Evolutionary conservation across 345 rosid genomes (phyloP).

Genomic region (Bruguiera sexangula): DNA sequence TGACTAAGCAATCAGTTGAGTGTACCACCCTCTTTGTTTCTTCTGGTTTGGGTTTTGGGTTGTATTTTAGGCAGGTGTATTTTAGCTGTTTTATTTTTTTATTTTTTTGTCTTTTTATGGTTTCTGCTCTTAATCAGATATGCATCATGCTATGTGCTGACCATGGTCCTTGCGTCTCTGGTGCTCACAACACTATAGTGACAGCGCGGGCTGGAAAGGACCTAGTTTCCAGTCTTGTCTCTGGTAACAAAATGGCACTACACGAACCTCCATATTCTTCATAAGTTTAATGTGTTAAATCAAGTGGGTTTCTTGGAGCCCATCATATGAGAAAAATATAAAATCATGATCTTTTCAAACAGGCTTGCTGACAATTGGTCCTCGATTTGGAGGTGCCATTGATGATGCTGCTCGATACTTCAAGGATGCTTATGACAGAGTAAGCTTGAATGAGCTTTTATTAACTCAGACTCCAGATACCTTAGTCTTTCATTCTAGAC

Average conservation of each 20-base stretch:
- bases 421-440: conserved; percentile 92
- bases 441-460: conserved; percentile 23
- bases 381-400: conserved; percentile 97
- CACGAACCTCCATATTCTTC: neutral
- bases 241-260: conserved; percentile 40
- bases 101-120: neutral
- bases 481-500: neutral
- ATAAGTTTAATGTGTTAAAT: too few relatives aligned
- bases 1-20: too few relatives aligned
- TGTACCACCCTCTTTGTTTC: neutral
- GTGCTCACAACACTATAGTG: conserved; percentile 93
- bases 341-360: conserved; percentile 25
- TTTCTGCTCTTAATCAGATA: conserved; percentile 47
- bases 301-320: conserved; percentile 2
- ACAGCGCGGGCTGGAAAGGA: conserved; percentile 99
- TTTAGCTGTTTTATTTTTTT: neutral
- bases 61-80: neutral
- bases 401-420: conserved; percentile 97
- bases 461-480: conserved; percentile 1
- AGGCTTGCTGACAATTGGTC: conserved; percentile 97
- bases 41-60: neutral
- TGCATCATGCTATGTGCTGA: conserved; percentile 97
- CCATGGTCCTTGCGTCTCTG: conserved; percentile 96
- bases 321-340: neutral
- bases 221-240: conserved; percentile 93